Evolutionary conservation across 148 eudicot species (phyloP), one percentile per base, ranked within the genome.

Genomic region (Vaccinium corymbosum): DNA sequence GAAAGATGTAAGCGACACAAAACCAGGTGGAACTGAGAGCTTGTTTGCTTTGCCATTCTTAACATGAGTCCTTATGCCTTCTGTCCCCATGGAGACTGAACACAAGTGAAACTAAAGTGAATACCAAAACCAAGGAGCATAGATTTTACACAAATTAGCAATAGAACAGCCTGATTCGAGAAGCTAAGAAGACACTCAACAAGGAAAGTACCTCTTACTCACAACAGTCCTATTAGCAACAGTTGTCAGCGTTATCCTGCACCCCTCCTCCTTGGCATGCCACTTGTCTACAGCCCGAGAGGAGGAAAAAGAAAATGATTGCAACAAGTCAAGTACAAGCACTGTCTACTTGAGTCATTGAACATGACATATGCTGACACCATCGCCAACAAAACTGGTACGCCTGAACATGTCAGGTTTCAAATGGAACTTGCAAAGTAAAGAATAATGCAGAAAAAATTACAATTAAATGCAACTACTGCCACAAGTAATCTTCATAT

Each of bases 1-100:
- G 66, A 94, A 90, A 79, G 93, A 88, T 68, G 95, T 81, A 22
- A 85, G 91, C 46, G 94, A 90, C 27, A 80, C 86, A 89, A 90
- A 94, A 49, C 92, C 92, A 59, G 94, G 93, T 56, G 91, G 92
- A 83, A 50, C 89, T 53, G 85, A 78, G 3, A 86, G 81, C n/a
- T 86, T 85, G 19, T 82, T 85, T 70, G 55, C 86, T 52, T 25
- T 64, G 78, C 81, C 80, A 50, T 83, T 61, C 46, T 62, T 76
- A 72, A n/a, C 46, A 71, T 16, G 27, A 29, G 59, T 76, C 50
- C 49, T 72, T 57, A 20, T 55, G 71, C 57, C 66, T 81, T 86
- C 80, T 53, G 88, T 80, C 84, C 73, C 89, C 91, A 91, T 90
- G 49, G 80, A 49, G 59, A 42, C 91, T 87, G 83, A 35, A 89